These are phyloP conservation scores for Coprinopsis marcescibilis DNA, from an alignment of 768 basidiomycete genomes.

Conservation along the genomic window DNA sequence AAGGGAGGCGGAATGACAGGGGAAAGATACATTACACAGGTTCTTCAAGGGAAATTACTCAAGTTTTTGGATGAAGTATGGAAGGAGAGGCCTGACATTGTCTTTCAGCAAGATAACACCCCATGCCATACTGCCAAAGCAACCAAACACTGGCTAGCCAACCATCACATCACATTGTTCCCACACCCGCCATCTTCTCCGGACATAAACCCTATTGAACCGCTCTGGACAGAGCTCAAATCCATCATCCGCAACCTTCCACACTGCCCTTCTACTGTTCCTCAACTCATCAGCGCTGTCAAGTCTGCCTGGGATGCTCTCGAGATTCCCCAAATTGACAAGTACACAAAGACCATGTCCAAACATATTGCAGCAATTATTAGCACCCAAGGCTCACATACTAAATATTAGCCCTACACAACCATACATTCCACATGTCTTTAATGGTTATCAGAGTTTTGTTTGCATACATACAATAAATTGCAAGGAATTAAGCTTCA, in stretches of 20 bases:
- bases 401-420: too few species aligned
- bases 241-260: conserved; percentile 11
- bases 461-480: too few species aligned
- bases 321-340: not conserved
- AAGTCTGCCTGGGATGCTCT: not conserved
- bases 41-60: too few species aligned
- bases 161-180: conserved; percentile 19
- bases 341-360: not conserved
- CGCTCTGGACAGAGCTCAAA: conserved; percentile 27
- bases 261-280: conserved; percentile 15
- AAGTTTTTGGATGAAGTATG: too few species aligned
- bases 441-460: too few species aligned
- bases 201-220: conserved; percentile 28
- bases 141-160: conserved; percentile 18
- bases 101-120: conserved; percentile 26
- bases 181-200: conserved; percentile 26
- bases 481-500: too few species aligned
- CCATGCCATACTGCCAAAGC: conserved; percentile 18
- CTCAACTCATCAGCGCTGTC: not conserved
- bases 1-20: too few species aligned
- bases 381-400: not conserved
- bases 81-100: too few species aligned
- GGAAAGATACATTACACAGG: too few species aligned
- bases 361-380: not conserved
- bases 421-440: too few species aligned